Evolutionary conservation across 306 rosid genomes (phyloP).

Genomic region (Lagenaria siceraria): DNA sequence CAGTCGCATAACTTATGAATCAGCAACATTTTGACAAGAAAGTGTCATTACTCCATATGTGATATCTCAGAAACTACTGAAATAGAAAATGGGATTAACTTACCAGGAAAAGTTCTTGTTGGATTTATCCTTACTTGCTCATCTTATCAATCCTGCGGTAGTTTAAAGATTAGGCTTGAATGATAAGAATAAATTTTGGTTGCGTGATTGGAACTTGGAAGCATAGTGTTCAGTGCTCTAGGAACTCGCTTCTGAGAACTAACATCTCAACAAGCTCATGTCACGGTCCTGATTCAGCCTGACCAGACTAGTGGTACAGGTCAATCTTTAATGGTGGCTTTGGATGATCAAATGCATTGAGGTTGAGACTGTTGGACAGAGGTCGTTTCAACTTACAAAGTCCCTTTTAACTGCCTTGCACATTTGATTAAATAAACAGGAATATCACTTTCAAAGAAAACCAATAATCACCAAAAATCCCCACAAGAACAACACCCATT

Average conservation of each 20-base stretch:
- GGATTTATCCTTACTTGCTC: neutral
- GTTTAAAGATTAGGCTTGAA: neutral
- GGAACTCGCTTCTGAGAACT: neutral
- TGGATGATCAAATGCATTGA: neutral
- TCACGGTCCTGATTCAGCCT: neutral
- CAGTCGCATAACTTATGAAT: neutral
- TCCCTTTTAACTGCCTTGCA: neutral
- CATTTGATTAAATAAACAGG: neutral
- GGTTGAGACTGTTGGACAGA: neutral
- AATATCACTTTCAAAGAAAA: neutral
- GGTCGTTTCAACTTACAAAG: neutral
- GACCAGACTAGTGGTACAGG: neutral
- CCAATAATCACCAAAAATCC: conserved; percentile 55
- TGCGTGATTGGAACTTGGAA: neutral
- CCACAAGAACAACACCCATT: conserved; percentile 54
- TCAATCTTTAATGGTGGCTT: neutral
- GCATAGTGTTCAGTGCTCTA: neutral
- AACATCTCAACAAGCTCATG: neutral
- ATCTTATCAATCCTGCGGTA: neutral
- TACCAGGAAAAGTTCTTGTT: neutral
- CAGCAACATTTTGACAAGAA: neutral
- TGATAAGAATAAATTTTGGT: neutral
- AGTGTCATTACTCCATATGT: neutral
- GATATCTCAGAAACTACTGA: neutral
- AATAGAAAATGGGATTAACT: neutral